Conservation (phyloP, 768 basidiomycete species). For the Trametes cubensis region DNA sequence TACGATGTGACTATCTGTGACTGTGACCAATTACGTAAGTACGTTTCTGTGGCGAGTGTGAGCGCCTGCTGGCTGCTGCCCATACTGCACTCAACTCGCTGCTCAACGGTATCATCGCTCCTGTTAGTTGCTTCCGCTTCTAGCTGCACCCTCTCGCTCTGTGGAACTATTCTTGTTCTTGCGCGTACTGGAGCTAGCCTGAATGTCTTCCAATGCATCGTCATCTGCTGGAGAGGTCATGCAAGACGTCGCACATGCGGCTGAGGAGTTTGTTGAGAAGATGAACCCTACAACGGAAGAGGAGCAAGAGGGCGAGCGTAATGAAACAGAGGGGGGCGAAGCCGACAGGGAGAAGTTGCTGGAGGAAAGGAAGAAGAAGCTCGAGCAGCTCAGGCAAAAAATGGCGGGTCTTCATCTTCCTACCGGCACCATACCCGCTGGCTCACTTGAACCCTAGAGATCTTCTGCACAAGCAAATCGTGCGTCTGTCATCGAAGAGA, state of each 20-base stretch:
- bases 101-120: no score
- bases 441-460: conserved; percentile 44
- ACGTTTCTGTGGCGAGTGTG: no score
- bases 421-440: conserved; percentile 35
- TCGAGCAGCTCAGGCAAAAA: conserved; percentile 73
- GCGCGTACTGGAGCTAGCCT: not conserved
- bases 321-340: conserved; percentile 5
- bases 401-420: conserved; percentile 57
- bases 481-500: conserved; percentile 82
- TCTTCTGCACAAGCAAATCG: conserved; percentile 82
- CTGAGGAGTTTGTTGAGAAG: conserved; percentile 35
- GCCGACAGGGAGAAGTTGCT: conserved; percentile 39
- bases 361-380: conserved; percentile 76
- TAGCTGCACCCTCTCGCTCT: not conserved
- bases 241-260: conserved; percentile 31
- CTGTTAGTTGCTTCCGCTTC: no score
- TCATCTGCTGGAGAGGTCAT: conserved; percentile 16
- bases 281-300: conserved; percentile 26
- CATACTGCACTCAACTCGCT: no score
- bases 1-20: no score
- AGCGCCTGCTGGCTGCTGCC: no score
- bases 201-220: conserved; percentile 2
- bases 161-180: not conserved
- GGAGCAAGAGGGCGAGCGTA: conserved; percentile 24
- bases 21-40: no score